phyloP scores from a whole-genome alignment of 164 flowering plant genomes.

The Stephania yunnanensis region DNA sequence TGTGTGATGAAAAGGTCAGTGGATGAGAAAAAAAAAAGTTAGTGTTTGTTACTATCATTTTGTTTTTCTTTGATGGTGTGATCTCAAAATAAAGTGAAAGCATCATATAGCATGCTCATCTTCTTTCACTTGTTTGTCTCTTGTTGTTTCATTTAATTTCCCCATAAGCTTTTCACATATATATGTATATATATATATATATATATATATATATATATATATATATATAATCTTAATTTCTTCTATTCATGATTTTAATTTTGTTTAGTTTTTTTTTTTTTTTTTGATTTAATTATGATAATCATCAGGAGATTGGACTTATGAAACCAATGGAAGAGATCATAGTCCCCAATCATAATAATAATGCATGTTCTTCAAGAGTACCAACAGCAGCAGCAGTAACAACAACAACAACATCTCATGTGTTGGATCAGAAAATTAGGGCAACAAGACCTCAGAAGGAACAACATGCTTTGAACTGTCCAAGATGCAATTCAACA shows the following conservation, averaged over 20 bases:
- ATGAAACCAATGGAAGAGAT: constrained; percentile 76
- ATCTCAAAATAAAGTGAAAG: constrained; percentile 26
- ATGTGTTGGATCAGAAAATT: constrained; percentile 33
- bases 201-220: too few relatives aligned
- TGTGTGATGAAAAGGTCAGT: constrained; percentile 15
- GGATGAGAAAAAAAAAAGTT: constrained; percentile 30
- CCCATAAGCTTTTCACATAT: too few relatives aligned
- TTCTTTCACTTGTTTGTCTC: constrained; percentile 25
- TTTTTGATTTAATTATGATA: background rate
- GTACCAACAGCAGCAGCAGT: too few relatives aligned
- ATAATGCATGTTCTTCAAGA: constrained; percentile 31
- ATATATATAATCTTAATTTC: too few relatives aligned
- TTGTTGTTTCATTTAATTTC: constrained; percentile 15
- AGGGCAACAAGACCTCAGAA: constrained; percentile 59
- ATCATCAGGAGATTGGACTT: constrained; percentile 52
- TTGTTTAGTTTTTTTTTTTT: background rate
- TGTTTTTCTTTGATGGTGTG: constrained; percentile 19
- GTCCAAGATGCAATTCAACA: constrained; percentile 93
- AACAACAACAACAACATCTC: too few relatives aligned
- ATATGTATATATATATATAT: too few relatives aligned
- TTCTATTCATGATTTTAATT: background rate
- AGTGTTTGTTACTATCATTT: constrained; percentile 17
- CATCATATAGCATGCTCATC: constrained; percentile 2
- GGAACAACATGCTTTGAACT: constrained; percentile 70
- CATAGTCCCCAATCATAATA: constrained; percentile 22